Percentiles rank a stretch among this genome's conserved stretches.
phyloP scores from a whole-genome alignment of 2,329 filamentous ascomycete genomes.

The Thelonectria blattea region DNA sequence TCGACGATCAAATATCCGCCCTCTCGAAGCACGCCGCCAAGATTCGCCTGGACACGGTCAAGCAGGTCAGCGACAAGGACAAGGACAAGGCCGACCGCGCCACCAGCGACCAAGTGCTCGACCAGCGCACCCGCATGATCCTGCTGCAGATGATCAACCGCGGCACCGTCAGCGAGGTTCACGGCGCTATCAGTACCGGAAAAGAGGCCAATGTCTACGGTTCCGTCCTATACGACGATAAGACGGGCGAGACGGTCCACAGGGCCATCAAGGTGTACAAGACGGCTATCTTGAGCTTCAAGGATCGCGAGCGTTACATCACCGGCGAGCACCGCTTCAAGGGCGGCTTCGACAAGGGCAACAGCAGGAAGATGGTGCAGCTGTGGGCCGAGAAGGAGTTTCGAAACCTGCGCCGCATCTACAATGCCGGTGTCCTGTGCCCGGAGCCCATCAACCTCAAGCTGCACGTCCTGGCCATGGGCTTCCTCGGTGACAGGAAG shows the following conservation, averaged over 20 bases:
- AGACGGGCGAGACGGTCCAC: constrained; percentile 64
- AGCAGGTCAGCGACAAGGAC: constrained; percentile 58
- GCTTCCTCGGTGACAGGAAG: constrained; percentile 84
- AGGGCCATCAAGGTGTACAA: constrained; percentile 99
- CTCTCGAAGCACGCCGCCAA: constrained; percentile 85
- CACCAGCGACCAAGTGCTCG: constrained; percentile 92
- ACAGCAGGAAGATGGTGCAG: constrained; percentile 96
- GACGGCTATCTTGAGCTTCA: constrained; percentile 96
- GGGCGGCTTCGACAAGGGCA: constrained; percentile 89
- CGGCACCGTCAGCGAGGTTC: constrained; percentile 85
- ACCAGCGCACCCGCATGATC: constrained; percentile 94
- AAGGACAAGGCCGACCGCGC: constrained; percentile 93
- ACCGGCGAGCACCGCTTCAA: constrained; percentile 93
- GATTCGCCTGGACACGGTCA: constrained; percentile 76
- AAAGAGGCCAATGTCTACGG: constrained; percentile 99
- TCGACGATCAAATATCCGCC: constrained; percentile 89
- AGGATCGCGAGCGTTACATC: constrained; percentile 95
- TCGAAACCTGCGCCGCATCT: constrained; percentile 85
- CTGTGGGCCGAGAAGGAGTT: constrained; percentile 99
- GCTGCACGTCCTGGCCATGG: constrained; percentile 95
- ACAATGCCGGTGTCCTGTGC: constrained; percentile 84
- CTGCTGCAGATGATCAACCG: constrained; percentile 95
- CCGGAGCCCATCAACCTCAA: constrained; percentile 89
- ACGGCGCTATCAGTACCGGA: constrained; percentile 93
- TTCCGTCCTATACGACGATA: constrained; percentile 70